Evolutionary conservation across 768 basidiomycete species (phyloP), one percentile per base, ranked within the genome.

Genomic region (Amyloporia xantha): DNA sequence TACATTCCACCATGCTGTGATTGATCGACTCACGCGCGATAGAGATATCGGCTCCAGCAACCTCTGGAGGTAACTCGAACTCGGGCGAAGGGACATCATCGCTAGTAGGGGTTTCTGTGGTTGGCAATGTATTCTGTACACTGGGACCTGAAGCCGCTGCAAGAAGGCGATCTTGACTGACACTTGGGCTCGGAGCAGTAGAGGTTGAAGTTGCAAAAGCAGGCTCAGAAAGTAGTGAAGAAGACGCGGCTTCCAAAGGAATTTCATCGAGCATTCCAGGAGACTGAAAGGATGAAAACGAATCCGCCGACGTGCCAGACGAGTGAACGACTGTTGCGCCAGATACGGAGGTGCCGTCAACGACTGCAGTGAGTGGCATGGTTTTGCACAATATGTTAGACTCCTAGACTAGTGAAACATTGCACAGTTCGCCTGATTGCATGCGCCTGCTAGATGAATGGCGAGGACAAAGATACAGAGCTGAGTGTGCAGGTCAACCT

Each of bases 41-140:
- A 35, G 54, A 67, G 37, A 68, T 58, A 51, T 68, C 66, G 9
- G 64, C 66, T 28, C 55, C 57, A 6, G 62, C 55, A 3, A 66
- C 54, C 39, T 67, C 64, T 1, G 62, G 53, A 2, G 62, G 64
- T n/a, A 65, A 55, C 39, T 56, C 51, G 30, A 44, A 20, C 15
- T 43, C 27, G 12, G n/a, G n/a, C n/a, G 20, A 41, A 33, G 7
- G 30, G 9, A 33, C 30, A 33, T 33, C 9, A 15, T 33, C 30
- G 30, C 30, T 15, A n/a, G n/a, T n/a, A n/a, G n/a, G n/a, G n/a
- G n/a, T n/a, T n/a, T n/a, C n/a, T n/a, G n/a, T n/a, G n/a, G n/a
- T n/a, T n/a, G n/a, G 30, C 30, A 7, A 33, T 33, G 30, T 7
- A 15, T 7, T 33, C 7, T 15, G 30, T 33, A 7, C 30, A 33